Percentiles rank a stretch among this genome's conserved stretches.
phyloP scores from a whole-genome alignment of 176 grass and related monocot genomes.

The Olyra latifolia region DNA sequence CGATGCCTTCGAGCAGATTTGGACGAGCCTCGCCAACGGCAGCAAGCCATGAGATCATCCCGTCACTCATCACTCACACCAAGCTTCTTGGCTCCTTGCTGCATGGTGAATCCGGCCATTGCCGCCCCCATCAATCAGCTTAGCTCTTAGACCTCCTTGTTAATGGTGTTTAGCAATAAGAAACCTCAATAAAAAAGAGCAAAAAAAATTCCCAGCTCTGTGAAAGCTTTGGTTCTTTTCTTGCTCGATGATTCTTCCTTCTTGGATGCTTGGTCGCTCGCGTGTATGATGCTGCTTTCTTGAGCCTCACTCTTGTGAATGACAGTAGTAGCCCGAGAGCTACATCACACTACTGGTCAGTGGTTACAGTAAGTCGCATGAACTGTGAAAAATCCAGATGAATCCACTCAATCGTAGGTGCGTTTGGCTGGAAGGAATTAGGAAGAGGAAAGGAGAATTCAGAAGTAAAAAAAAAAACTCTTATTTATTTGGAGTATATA shows the following conservation, averaged over 20 bases:
- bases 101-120: constrained; percentile 14
- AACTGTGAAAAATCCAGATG: not conserved
- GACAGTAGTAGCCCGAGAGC: not conserved
- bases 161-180: constrained; percentile 11
- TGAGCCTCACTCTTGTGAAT: constrained; percentile 11
- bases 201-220: not conserved
- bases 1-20: constrained; percentile 81
- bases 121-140: not conserved
- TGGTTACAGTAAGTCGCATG: not conserved
- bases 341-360: not conserved
- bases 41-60: not conserved
- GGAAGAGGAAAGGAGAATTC: no score
- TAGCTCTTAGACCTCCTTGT: not conserved
- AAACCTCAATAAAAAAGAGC: not conserved
- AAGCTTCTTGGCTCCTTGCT: not conserved
- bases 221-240: constrained; percentile 45
- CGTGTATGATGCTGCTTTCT: constrained; percentile 19
- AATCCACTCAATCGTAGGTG: not conserved
- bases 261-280: constrained; percentile 15
- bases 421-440: no score
- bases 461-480: no score
- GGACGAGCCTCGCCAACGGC: constrained; percentile 28
- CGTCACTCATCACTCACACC: not conserved
- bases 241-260: constrained; percentile 30
- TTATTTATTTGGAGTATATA: no score